Conservation (phyloP, 305 asterid species). For the Solanum aculeatissimum region DNA sequence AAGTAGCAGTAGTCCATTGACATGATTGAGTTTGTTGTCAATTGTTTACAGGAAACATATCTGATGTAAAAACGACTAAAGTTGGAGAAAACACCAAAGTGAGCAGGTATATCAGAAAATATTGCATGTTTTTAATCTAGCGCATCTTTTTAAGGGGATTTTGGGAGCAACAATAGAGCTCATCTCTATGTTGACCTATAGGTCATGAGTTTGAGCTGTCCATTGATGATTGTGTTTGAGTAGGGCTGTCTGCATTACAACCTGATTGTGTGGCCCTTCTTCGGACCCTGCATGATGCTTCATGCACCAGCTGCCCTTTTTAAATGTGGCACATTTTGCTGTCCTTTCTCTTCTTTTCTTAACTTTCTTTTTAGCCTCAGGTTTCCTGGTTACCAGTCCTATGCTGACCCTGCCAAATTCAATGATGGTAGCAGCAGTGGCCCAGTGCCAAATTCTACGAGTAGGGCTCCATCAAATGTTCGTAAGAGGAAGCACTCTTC, state of each 20-base stretch:
- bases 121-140: neutral
- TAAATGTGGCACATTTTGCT: neutral
- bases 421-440: neutral
- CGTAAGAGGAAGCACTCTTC: neutral
- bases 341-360: neutral
- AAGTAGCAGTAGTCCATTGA: neutral
- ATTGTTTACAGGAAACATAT: slow-evolving; percentile 52
- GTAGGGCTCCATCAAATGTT: neutral
- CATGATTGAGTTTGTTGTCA: neutral
- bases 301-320: neutral
- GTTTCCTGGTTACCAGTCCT: neutral
- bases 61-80: slow-evolving; percentile 59
- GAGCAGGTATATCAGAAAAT: slow-evolving; percentile 41
- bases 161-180: neutral
- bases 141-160: neutral
- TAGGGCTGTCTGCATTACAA: neutral
- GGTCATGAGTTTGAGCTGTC: neutral
- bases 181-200: neutral
- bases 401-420: neutral
- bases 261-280: neutral
- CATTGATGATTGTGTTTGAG: neutral
- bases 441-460: neutral
- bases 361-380: neutral
- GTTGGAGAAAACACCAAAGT: slow-evolving; percentile 69
- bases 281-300: neutral